Base-by-base conservation (phyloP, 495 filamentous ascomycete species). In the Tuber magnatum region DNA sequence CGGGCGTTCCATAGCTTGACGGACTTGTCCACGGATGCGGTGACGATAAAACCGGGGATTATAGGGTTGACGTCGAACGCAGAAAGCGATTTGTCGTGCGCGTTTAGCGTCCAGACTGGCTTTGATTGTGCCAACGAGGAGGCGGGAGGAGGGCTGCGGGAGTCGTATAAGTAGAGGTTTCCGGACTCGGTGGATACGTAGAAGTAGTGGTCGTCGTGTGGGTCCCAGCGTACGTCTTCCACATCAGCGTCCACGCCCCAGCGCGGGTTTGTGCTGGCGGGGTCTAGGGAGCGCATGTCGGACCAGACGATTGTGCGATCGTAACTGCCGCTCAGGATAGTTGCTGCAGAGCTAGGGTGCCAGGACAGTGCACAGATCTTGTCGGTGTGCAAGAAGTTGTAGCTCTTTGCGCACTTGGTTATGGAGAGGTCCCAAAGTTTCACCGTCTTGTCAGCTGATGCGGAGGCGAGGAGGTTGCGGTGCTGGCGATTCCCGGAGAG, bases 401-500 rank as follows among this genome's bases (percentile, higher is more conserved):
- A 99, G 38, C 94, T 97, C 85, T 97, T 93, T 78, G 95, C 96
- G 84, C 94, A 97, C 83, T 90, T 94, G 68, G 90, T 86, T 10
- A 92, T 97, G 84, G 92, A 92, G 69, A 99, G 86, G 84, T 99
- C 96, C 95, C 95, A 99, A 12, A 99, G 87, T 85, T 99, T 99
- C 74, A 97, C 89, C 1, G 95, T 98, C 82, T 94, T 92, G 85
- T 99, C 95, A 8, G 96, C 96, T 1, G 95, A 99, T 5, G 91
- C 91, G 1, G 95, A 98, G 24, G 94, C 94, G n/a, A 99, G 89
- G 51, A 99, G 89, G 80, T 98, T 97, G 69, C 93, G 88, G 84
- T 98, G 96, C 73, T 92, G 90, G 77, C 94, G 88, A 84, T 98
- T 99, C 68, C 92, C 92, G 16, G 96, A 91, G 44, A 99, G 90